A percentile compares a stretch with the other conserved stretches of the same genome.
Evolutionary conservation across 768 basidiomycete genomes (phyloP).

Genomic region (Inosperma sp.): DNA sequence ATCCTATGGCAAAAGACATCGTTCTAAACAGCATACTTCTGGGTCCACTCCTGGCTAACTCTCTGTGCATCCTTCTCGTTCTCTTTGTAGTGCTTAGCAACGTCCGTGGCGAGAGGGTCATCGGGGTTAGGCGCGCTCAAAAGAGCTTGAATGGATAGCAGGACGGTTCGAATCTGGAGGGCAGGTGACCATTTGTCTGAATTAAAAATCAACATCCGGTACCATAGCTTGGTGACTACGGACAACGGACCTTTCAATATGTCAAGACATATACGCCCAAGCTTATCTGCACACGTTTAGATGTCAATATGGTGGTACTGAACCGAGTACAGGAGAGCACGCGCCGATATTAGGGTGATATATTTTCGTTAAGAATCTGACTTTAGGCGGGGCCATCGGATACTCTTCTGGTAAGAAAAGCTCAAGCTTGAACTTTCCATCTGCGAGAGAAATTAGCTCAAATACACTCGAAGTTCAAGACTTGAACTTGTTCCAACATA

Average conservation of each 20-base stretch:
- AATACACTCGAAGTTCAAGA: conserved; percentile 2
- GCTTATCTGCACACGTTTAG: conserved; percentile 64
- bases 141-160: conserved; percentile 95
- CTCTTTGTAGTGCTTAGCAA: conserved; percentile 98
- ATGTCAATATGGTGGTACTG: not conserved
- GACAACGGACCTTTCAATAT: conserved; percentile 78
- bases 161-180: conserved; percentile 94
- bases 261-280: conserved; percentile 96
- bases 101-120: conserved; percentile 90
- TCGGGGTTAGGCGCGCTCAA: conserved; percentile 96
- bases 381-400: conserved; percentile 99
- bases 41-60: conserved; percentile 94
- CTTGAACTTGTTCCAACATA: conserved; percentile 28
- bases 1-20: not conserved
- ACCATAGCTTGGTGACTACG: not conserved
- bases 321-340: conserved; percentile 21
- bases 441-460: conserved; percentile 37
- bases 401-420: conserved; percentile 98
- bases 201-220: not conserved
- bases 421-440: conserved; percentile 92
- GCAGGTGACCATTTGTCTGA: conserved; percentile 99
- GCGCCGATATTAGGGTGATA: conserved; percentile 99
- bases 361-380: conserved; percentile 96
- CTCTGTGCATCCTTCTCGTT: conserved; percentile 89
- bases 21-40: conserved; percentile 62